These are phyloP conservation scores for Viola pubescens DNA, from an alignment of 441 rosid genomes.

Conservation along the genomic window DNA sequence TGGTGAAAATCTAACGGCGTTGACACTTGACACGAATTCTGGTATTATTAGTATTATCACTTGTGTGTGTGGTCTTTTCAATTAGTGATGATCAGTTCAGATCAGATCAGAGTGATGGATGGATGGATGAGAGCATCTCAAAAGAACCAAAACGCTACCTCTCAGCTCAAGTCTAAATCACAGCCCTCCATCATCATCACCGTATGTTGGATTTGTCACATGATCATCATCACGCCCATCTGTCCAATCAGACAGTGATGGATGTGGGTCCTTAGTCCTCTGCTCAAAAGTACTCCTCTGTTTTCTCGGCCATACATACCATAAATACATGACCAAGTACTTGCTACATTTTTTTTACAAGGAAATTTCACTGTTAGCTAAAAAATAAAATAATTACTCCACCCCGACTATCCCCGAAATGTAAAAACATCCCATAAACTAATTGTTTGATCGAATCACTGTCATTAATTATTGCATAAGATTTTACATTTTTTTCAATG, in stretches of 20 bases:
- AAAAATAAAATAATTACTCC: too few relatives aligned
- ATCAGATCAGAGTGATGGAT: conserved; percentile 13
- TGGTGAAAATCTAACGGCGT: conserved; percentile 32
- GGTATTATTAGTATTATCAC: not conserved
- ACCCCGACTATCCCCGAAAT: too few relatives aligned
- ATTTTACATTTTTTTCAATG: too few relatives aligned
- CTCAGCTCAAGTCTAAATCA: too few relatives aligned
- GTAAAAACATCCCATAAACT: too few relatives aligned
- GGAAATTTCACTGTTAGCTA: too few relatives aligned
- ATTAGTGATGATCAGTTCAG: too few relatives aligned
- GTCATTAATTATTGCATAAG: too few relatives aligned
- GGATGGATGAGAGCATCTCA: conserved; percentile 14
- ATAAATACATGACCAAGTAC: too few relatives aligned
- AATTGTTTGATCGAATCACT: too few relatives aligned
- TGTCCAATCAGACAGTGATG: conserved; percentile 25
- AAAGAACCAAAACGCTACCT: not conserved
- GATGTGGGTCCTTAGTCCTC: conserved; percentile 11
- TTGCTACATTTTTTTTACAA: too few relatives aligned
- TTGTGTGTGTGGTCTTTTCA: conserved; percentile 16
- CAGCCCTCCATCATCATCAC: not conserved
- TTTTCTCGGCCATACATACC: not conserved
- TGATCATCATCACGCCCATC: conserved; percentile 11
- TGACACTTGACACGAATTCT: conserved; percentile 31
- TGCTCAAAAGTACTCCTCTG: conserved; percentile 16
- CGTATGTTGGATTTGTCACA: conserved; percentile 19